Evolutionary conservation across 306 rosid genomes (phyloP).

Genomic region (Pachyrhizus erosus): DNA sequence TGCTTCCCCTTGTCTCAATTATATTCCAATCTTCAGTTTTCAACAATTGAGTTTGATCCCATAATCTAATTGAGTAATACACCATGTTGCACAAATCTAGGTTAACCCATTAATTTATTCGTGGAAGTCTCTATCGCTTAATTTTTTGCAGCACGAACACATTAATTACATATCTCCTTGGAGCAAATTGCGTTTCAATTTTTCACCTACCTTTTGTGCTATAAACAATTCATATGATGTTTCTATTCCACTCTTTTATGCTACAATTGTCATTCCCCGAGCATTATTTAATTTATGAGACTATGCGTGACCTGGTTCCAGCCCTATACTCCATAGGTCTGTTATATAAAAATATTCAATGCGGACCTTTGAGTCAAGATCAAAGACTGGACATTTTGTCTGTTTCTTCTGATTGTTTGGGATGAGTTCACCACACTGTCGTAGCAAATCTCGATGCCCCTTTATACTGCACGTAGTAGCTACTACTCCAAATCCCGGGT

Average conservation of each 20-base stretch:
- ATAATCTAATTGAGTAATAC: constrained; percentile 28
- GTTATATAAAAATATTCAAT: constrained; percentile 15
- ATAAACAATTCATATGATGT: constrained; percentile 61
- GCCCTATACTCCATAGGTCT: constrained; percentile 26
- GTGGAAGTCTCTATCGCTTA: constrained; percentile 59
- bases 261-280: constrained; percentile 45
- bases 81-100: constrained; percentile 48
- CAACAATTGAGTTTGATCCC: constrained; percentile 47
- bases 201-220: constrained; percentile 36
- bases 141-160: constrained; percentile 57
- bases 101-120: constrained; percentile 36
- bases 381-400: constrained; percentile 61
- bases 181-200: constrained; percentile 42
- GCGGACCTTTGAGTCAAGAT: constrained; percentile 56
- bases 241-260: constrained; percentile 76
- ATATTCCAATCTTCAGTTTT: constrained; percentile 40
- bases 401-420: constrained; percentile 38
- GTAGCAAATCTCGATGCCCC: constrained; percentile 62
- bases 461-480: constrained; percentile 43
- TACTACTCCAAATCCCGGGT: constrained; percentile 45
- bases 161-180: constrained; percentile 51
- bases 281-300: constrained; percentile 28
- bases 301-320: constrained; percentile 47
- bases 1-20: constrained; percentile 50
- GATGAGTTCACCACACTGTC: constrained; percentile 36